Base-by-base conservation (phyloP, 805 yeast species). In the Starmerella geochares region DNA sequence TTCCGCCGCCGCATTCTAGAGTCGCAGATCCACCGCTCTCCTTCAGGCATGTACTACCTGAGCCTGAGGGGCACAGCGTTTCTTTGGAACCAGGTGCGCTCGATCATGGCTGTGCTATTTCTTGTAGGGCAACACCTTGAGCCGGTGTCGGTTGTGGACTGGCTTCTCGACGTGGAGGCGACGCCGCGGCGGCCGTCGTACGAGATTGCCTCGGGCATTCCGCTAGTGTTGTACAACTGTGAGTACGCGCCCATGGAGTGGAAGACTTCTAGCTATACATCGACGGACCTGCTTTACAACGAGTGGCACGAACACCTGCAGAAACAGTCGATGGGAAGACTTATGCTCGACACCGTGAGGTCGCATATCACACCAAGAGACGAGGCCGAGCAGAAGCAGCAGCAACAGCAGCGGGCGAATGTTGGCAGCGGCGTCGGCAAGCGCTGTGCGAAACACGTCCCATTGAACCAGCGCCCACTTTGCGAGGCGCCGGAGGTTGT, bases 21-120 rank as follows among this genome's bases (percentile, higher is more conserved):
- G 45, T 71, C 86, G 0, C 63, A 70, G 8, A 80, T 85, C 11
- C 54, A 70, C 11, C 49, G 68, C 2, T 59, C 59, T 23, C 48
- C 28, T 5, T 16, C 20, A 8, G 57, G 56, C 19, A 71, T 76
- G 48, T 83, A 72, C 60, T 81, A 80, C 50, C 79, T 90, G 63
- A 87, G 86, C 62, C 68, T 92, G 47, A 72, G 76, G 54, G 98
- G 98, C 0, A 71, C 84, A 1, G 98, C 97, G 8, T 92, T 92
- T 58, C 67, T 92, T 49, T 92, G 97, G 97, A 97, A 92, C 64
- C 98, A 92, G 66, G 98, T 92, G 17, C 76, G 98, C 51, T 87
- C 95, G 58, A 92, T 92, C 92, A 77, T 87, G 69, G 95, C 95
- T 0, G 71, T 83, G 10, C 64, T 92, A 49, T 77, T 92, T 48